These are phyloP conservation scores for Spongospora subterranea DNA, from an alignment of 208 protist genomes.

Conservation along the genomic window DNA sequence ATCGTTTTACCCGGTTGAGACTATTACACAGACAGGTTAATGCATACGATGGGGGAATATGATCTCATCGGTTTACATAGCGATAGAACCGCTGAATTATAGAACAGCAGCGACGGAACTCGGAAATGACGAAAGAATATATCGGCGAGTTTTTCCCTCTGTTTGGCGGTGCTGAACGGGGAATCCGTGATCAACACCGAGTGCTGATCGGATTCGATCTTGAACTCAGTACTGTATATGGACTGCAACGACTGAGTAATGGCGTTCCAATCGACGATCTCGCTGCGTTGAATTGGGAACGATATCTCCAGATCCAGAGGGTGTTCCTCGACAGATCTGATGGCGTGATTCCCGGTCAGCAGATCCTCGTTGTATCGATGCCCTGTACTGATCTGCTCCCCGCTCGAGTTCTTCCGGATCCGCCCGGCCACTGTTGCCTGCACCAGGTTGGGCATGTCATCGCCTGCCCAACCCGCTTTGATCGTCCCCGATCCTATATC, in stretches of 20 bases:
- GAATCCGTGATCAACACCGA: constrained; percentile 15
- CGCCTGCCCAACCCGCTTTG: constrained; percentile 29
- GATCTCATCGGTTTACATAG: not conserved
- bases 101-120: not conserved
- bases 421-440: constrained; percentile 1
- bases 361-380: not conserved
- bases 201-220: not conserved
- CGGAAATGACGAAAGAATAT: constrained; percentile 25
- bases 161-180: constrained; percentile 14
- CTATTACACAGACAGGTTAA: not conserved
- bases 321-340: not conserved
- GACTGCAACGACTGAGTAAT: not conserved
- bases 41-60: not conserved
- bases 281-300: not conserved
- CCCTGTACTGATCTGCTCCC: not conserved
- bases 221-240: not conserved
- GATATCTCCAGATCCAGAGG: not conserved
- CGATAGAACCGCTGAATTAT: constrained; percentile 25
- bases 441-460: not conserved
- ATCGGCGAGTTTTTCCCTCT: constrained; percentile 46
- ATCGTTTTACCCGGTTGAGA: constrained; percentile 36
- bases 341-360: constrained; percentile 21
- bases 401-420: not conserved
- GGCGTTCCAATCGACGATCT: constrained; percentile 50
- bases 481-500: not conserved